A percentile compares a stretch with the other conserved stretches of the same genome.
Evolutionary conservation across 2,329 filamentous ascomycete genomes (phyloP).

Genomic region (Paecilomyces formosus): DNA sequence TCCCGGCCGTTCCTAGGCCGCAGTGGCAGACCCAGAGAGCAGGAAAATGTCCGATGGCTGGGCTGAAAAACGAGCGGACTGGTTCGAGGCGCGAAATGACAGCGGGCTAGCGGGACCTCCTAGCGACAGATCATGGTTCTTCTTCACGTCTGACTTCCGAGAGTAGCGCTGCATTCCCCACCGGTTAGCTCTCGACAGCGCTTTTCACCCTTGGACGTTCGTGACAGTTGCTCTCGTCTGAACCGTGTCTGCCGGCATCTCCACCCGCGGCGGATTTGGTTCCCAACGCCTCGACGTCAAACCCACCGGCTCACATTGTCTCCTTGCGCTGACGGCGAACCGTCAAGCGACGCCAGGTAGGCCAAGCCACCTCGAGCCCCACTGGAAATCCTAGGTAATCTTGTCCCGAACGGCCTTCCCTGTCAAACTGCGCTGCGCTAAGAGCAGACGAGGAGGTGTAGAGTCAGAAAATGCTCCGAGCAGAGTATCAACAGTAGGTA

Average conservation of each 20-base stretch:
- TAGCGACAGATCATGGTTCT: slow-evolving; percentile 1
- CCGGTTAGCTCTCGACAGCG: not conserved
- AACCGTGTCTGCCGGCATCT: not conserved
- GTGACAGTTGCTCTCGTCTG: not conserved
- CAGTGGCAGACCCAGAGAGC: not conserved
- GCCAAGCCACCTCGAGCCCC: slow-evolving; percentile 15
- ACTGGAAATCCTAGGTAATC: slow-evolving; percentile 19
- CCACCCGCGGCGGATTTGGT: not conserved
- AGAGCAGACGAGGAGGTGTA: not conserved
- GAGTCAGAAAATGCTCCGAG: not conserved
- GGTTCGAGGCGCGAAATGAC: not conserved
- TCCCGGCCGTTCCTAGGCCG: not conserved
- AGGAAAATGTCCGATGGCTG: not conserved
- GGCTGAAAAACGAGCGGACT: not conserved
- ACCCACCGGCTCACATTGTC: not conserved
- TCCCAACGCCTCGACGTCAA: slow-evolving; percentile 8
- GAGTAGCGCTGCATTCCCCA: not conserved
- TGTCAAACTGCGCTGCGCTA: not conserved
- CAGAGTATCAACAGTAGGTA: not conserved
- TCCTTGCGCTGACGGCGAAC: not conserved
- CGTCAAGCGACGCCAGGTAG: slow-evolving; percentile 5
- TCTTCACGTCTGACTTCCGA: not conserved
- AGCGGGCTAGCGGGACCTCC: not conserved
- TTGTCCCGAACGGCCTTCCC: slow-evolving; percentile 11
- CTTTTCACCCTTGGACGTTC: not conserved